phyloP scores from a whole-genome alignment of 768 basidiomycete species.

The Paxillus ammoniavirescens region DNA sequence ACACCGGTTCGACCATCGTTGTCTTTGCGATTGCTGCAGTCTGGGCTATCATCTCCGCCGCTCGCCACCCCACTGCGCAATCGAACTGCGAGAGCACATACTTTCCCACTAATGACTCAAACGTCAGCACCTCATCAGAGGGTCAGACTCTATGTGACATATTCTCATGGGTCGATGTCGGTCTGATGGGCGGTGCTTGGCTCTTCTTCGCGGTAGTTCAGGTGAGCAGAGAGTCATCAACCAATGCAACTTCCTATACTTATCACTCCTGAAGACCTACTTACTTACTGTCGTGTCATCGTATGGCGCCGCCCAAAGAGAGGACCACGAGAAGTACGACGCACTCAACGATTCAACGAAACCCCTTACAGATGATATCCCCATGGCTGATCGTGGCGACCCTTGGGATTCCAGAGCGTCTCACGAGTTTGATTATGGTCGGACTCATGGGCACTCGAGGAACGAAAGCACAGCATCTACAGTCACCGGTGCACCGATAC shows the following conservation, averaged over 20 bases:
- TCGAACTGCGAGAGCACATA: constrained; percentile 59
- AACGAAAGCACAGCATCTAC: constrained; percentile 61
- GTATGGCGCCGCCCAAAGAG: constrained; percentile 70
- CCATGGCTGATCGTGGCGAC: constrained; percentile 61
- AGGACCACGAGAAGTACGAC: constrained; percentile 81
- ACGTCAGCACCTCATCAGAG: constrained; percentile 39
- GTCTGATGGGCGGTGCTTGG: constrained; percentile 90
- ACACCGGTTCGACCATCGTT: constrained; percentile 50
- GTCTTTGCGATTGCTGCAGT: constrained; percentile 77
- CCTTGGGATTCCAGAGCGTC: constrained; percentile 70
- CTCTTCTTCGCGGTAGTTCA: constrained; percentile 75
- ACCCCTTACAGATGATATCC: constrained; percentile 57
- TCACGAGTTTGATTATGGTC: constrained; percentile 33
- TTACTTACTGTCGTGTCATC: constrained; percentile 49
- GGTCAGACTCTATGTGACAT: constrained; percentile 80
- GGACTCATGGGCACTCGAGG: constrained; percentile 47
- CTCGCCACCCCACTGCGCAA: constrained; percentile 72
- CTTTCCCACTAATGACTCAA: constrained; percentile 41
- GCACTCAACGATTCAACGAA: constrained; percentile 60
- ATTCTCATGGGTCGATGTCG: constrained; percentile 90
- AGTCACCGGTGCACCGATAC: constrained; percentile 48
- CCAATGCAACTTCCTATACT: neutral
- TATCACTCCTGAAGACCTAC: constrained; percentile 42
- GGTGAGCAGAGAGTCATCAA: constrained; percentile 39
- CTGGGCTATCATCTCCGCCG: constrained; percentile 80